Conservation (phyloP, 148 eudicot genomes). For the Pharnaceum exiguum region DNA sequence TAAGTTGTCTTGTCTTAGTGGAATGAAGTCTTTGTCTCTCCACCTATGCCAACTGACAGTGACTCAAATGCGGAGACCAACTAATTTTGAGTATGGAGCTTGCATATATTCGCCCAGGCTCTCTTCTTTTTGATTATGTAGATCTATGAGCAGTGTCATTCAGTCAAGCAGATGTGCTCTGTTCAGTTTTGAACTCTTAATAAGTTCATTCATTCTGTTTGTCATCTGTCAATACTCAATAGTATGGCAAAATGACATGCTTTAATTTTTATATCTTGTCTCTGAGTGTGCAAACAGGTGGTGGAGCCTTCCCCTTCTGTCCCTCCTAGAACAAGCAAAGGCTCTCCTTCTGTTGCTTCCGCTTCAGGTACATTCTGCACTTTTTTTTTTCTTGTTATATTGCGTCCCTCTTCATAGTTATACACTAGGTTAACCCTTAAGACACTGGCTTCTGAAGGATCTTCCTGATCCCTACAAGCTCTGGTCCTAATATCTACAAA, state of each 20-base stretch:
- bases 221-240: too few relatives aligned
- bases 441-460: too few relatives aligned
- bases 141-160: background rate
- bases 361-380: slow-evolving; percentile 42
- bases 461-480: too few relatives aligned
- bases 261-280: background rate
- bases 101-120: background rate
- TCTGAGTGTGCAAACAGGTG: slow-evolving; percentile 33
- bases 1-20: too few relatives aligned
- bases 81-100: background rate
- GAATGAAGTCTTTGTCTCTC: background rate
- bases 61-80: background rate
- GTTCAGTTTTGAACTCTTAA: too few relatives aligned
- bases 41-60: too few relatives aligned
- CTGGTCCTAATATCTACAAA: too few relatives aligned
- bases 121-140: background rate
- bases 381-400: background rate
- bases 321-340: slow-evolving; percentile 33
- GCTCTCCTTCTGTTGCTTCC: slow-evolving; percentile 30
- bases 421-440: background rate
- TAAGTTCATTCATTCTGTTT: too few relatives aligned
- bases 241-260: too few relatives aligned
- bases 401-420: background rate
- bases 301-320: slow-evolving; percentile 45
- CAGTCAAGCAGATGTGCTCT: too few relatives aligned